Conservation (phyloP, 2,329 filamentous ascomycete species). For the Cercospora zeina region DNA sequence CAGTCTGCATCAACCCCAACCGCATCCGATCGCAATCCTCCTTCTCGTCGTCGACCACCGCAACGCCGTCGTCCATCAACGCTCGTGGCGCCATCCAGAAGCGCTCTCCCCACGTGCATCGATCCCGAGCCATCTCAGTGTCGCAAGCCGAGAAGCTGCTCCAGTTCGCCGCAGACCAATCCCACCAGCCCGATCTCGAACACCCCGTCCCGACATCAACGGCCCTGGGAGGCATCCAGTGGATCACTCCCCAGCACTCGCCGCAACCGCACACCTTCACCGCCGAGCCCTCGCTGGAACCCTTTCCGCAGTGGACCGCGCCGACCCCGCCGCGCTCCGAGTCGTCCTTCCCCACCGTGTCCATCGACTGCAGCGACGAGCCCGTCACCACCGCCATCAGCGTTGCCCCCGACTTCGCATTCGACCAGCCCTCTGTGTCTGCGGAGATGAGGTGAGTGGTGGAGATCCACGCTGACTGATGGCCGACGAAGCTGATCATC, state of each 20-base stretch:
- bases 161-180: slow-evolving; percentile 33
- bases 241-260: slow-evolving; percentile 39
- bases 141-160: slow-evolving; percentile 37
- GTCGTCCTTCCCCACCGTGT: slow-evolving; percentile 37
- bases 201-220: slow-evolving; percentile 20
- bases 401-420: slow-evolving; percentile 31
- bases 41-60: slow-evolving; percentile 27
- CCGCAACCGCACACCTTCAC: slow-evolving; percentile 36
- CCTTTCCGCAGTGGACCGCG: slow-evolving; percentile 38
- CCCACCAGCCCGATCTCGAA: slow-evolving; percentile 21
- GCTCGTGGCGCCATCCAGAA: slow-evolving; percentile 37
- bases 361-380: slow-evolving; percentile 36
- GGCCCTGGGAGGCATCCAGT: slow-evolving; percentile 29
- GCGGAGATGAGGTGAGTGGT: slow-evolving; percentile 41
- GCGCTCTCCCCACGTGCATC: slow-evolving; percentile 30
- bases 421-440: slow-evolving; percentile 34
- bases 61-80: slow-evolving; percentile 28
- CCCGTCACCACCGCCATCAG: slow-evolving; percentile 29
- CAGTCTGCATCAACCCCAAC: slow-evolving; percentile 24
- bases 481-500: slow-evolving; percentile 25
- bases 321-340: slow-evolving; percentile 41
- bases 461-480: slow-evolving; percentile 10
- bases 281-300: slow-evolving; percentile 31
- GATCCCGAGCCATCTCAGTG: slow-evolving; percentile 35
- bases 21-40: slow-evolving; percentile 34